Evolutionary conservation across 2,329 filamentous ascomycete species (phyloP).

Genomic region (Trichoderma gracile): DNA sequence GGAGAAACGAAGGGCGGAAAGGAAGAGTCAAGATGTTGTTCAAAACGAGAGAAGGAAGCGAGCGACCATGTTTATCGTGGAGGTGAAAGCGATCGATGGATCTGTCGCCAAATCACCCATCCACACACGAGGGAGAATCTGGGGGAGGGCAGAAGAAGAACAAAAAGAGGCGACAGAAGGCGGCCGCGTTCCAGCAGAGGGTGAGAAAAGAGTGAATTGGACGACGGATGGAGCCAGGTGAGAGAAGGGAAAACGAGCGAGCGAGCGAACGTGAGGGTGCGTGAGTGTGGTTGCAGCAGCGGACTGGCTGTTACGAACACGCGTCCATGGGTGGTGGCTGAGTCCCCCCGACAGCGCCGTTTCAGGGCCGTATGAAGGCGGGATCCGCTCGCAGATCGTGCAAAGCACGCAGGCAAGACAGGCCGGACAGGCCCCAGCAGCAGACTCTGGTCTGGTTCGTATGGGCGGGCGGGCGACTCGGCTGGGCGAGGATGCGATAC

Average conservation of each 20-base stretch:
- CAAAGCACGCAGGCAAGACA: neutral
- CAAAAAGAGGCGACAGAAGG: slow-evolving; percentile 7
- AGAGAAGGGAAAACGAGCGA: neutral
- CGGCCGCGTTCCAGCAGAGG: neutral
- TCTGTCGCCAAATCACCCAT: slow-evolving; percentile 22
- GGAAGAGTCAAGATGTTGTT: neutral
- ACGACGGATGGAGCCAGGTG: neutral
- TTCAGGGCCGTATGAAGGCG: slow-evolving; percentile 22
- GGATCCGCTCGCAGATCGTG: slow-evolving; percentile 21
- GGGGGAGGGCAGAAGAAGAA: slow-evolving; percentile 11
- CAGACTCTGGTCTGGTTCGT: neutral
- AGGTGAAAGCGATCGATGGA: slow-evolving; percentile 20
- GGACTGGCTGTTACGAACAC: slow-evolving; percentile 9
- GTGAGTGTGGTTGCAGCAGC: neutral
- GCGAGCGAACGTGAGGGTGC: slow-evolving; percentile 2
- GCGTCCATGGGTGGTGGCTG: slow-evolving; percentile 24
- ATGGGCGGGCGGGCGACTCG: neutral
- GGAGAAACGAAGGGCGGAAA: slow-evolving; percentile 8
- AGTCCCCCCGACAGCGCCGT: slow-evolving; percentile 19
- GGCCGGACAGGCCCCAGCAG: neutral
- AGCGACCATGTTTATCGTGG: slow-evolving; percentile 21
- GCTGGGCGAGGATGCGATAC: slow-evolving; percentile 11
- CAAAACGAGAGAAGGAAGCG: slow-evolving; percentile 22
- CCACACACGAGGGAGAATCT: slow-evolving; percentile 22
- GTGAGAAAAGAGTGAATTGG: slow-evolving; percentile 10